These are phyloP conservation scores for Sporothrix globosa DNA, from an alignment of 2,329 filamentous ascomycete species.

Conservation along the genomic window DNA sequence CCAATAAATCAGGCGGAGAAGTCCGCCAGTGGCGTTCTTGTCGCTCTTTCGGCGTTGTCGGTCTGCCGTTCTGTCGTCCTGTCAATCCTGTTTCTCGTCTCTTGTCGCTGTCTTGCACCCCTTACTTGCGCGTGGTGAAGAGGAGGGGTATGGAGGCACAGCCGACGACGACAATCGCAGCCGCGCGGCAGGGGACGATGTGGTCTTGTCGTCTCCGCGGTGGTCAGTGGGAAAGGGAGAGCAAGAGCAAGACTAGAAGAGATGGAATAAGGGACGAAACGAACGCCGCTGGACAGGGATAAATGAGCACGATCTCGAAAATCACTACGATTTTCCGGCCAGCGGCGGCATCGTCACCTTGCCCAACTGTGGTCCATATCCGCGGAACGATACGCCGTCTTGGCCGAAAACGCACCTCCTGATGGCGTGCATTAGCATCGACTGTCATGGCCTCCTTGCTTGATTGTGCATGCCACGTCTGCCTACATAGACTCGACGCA, in stretches of 20 bases:
- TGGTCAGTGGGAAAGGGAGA: not conserved
- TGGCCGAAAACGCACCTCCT: not conserved
- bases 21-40: slow-evolving; percentile 9
- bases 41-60: not conserved
- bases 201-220: not conserved
- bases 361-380: not conserved
- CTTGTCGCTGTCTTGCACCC: not conserved
- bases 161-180: not conserved
- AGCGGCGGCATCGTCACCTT: not conserved
- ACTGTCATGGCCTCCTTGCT: not conserved
- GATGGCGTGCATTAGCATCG: slow-evolving; percentile 20
- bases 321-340: not conserved
- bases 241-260: not conserved
- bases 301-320: not conserved
- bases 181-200: not conserved
- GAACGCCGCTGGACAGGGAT: not conserved
- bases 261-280: not conserved
- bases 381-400: not conserved
- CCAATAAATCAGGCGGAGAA: not conserved
- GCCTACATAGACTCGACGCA: not conserved
- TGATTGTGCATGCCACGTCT: slow-evolving; percentile 2
- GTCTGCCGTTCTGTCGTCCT: not conserved
- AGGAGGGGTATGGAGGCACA: not conserved
- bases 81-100: slow-evolving; percentile 1
- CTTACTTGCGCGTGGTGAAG: slow-evolving; percentile 5